Percentiles rank a stretch among this genome's conserved stretches.
These are phyloP conservation scores for Populus tomentosa DNA, from an alignment of 441 rosid species.

Conservation along the genomic window DNA sequence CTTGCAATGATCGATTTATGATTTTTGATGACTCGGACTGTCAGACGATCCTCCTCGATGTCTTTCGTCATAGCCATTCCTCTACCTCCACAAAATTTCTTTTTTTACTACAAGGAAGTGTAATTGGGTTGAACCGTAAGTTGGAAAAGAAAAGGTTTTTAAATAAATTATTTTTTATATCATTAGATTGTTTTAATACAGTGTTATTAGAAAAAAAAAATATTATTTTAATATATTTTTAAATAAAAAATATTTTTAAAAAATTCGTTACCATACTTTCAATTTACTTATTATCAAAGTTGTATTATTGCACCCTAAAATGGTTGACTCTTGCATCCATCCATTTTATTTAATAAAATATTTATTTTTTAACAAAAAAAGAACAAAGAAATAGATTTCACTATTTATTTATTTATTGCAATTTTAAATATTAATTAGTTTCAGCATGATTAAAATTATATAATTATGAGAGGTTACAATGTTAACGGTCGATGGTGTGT, in stretches of 20 bases:
- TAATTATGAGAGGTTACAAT: not conserved
- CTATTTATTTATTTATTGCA: not conserved
- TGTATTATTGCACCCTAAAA: not conserved
- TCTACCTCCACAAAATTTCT: not conserved
- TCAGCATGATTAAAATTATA: not conserved
- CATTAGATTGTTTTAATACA: no score
- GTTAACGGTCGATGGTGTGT: not conserved
- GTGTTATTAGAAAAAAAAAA: no score
- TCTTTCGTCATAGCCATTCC: not conserved
- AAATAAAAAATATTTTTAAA: no score
- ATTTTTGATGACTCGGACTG: not conserved
- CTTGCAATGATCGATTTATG: not conserved
- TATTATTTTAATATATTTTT: no score
- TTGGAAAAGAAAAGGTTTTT: no score
- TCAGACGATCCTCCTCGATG: not conserved
- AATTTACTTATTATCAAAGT: fast-evolving
- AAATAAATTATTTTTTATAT: no score
- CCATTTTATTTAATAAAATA: no score
- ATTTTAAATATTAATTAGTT: not conserved
- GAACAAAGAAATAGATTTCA: not conserved
- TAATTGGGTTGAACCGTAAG: no score
- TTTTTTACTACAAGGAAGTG: no score
- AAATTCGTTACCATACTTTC: fast-evolving
- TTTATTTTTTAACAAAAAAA: no score
- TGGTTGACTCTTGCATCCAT: no score